Base-by-base conservation (phyloP, 805 yeast genomes). In the Nakazawaea ambrosiae region DNA sequence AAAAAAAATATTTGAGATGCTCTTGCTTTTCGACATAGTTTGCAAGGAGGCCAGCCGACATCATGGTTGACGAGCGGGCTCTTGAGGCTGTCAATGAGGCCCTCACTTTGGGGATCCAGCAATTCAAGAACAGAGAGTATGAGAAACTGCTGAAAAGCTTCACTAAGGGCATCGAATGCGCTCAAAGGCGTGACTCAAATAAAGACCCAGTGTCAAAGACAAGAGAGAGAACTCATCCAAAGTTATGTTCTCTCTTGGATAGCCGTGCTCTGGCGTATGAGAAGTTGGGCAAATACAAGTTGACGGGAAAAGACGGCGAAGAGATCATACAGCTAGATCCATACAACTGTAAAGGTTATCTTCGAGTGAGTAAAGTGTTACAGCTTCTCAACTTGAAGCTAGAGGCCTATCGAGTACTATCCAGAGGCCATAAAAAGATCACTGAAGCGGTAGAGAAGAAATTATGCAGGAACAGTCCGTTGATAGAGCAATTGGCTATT, bases 181-280 rank as follows among this genome's bases (percentile, higher is more conserved):
- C 36, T 4, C 24, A 17, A 11, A 20, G 31, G 4, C 34, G 34
- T 27, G 38, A 34, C 15, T n/a, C n/a, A n/a, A 14, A 27, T 4
- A 10, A 24, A 27, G 36, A 37, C 19, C n/a, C 31, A n/a, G 2
- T 14, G 11, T 22, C 11, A 11, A n/a, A 26, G 15, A 12, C 16
- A 7, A 6, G 15, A 10, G 20, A n/a, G 15, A 25, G 25, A n/a
- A 10, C 26, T 5, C 42, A 39, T 20, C 38, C 39, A 11, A 34
- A 31, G n/a, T 17, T 39, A 12, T 6, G 26, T 5, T 10, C 50
- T 3, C 36, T 56, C 10, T 38, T 54, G 7, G 79, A 73, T 43
- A 68, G 63, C 39, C 47, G 76, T 15, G 73, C 77, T 1, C 78
- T 78, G 2, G 61, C 73, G 2, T 60, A 51, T 47, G 70, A 69